Percentiles rank a stretch among this genome's conserved stretches.
phyloP scores from a whole-genome alignment of 2,329 filamentous ascomycete species.

The Colletotrichum sp. region DNA sequence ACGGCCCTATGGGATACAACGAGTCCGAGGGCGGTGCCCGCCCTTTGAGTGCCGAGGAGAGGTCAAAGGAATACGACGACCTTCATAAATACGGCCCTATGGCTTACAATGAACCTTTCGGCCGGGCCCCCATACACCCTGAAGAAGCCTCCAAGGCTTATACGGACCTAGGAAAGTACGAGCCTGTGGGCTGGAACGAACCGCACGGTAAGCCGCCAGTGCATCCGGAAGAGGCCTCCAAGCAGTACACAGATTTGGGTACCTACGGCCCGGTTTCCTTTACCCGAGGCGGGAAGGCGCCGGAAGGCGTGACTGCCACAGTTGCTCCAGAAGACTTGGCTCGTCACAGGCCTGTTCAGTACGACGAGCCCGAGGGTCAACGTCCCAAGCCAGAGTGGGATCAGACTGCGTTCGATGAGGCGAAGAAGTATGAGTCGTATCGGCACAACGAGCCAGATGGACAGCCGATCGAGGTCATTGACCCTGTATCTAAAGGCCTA shows the following conservation, averaged over 20 bases:
- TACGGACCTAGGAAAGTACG: conserved; percentile 21
- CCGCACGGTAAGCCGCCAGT: conserved; percentile 20
- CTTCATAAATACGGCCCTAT: conserved; percentile 40
- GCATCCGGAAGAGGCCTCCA: conserved; percentile 38
- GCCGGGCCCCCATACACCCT: conserved; percentile 9
- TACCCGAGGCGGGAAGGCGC: conserved; percentile 24
- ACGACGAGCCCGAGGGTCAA: conserved; percentile 20
- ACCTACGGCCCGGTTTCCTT: conserved; percentile 32
- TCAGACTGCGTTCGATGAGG: conserved; percentile 36
- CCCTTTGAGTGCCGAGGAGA: conserved; percentile 30
- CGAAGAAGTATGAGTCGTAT: conserved; percentile 43
- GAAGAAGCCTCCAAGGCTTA: conserved; percentile 18
- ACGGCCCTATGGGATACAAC: conserved; percentile 36
- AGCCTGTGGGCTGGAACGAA: conserved; percentile 27
- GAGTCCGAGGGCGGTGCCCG: conserved; percentile 21
- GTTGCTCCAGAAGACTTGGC: conserved; percentile 9
- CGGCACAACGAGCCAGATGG: conserved; percentile 39
- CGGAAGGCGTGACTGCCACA: background rate
- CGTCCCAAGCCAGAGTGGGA: conserved; percentile 39
- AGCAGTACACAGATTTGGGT: conserved; percentile 39
- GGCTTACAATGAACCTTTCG: conserved; percentile 25
- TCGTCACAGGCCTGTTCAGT: conserved; percentile 11
- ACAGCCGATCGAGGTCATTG: conserved; percentile 30
- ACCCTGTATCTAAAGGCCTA: conserved; percentile 38
- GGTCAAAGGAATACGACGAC: conserved; percentile 43